These are phyloP conservation scores for Amniculicola lignicola DNA, from an alignment of 495 filamentous ascomycete genomes.

Conservation along the genomic window DNA sequence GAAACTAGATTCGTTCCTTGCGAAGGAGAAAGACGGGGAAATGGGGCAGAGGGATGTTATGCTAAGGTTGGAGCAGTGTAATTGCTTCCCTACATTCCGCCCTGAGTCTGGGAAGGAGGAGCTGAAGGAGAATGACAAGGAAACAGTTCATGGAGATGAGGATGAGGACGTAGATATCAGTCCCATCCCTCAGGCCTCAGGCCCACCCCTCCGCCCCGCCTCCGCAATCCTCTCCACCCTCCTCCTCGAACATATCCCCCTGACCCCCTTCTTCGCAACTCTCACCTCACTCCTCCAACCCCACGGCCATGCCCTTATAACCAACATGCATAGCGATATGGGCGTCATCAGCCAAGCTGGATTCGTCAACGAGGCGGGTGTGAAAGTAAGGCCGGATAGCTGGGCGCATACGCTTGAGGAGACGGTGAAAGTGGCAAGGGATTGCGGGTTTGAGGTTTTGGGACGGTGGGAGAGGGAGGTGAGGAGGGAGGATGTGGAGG, in stretches of 20 bases:
- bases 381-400: constrained; percentile 61
- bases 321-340: constrained; percentile 75
- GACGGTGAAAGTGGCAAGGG: constrained; percentile 53
- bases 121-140: no score
- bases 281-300: constrained; percentile 48
- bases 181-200: constrained; percentile 18
- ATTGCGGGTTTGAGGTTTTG: constrained; percentile 52
- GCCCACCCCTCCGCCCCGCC: constrained; percentile 28
- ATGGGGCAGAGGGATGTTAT: neutral
- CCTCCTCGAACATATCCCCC: constrained; percentile 66
- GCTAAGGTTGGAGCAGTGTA: constrained; percentile 40
- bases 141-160: no score
- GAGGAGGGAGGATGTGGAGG: constrained; percentile 48
- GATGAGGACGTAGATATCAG: neutral
- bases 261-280: constrained; percentile 55
- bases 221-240: constrained; percentile 61
- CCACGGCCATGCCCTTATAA: constrained; percentile 58
- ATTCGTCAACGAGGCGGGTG: constrained; percentile 54
- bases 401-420: constrained; percentile 57
- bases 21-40: no score
- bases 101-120: no score
- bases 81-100: constrained; percentile 35
- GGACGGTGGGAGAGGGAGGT: constrained; percentile 51
- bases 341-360: constrained; percentile 62
- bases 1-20: constrained; percentile 33